A percentile compares a stretch with the other conserved stretches of the same genome.
Conservation (phyloP, 345 rosid genomes). For the Microthlaspi erraticum region DNA sequence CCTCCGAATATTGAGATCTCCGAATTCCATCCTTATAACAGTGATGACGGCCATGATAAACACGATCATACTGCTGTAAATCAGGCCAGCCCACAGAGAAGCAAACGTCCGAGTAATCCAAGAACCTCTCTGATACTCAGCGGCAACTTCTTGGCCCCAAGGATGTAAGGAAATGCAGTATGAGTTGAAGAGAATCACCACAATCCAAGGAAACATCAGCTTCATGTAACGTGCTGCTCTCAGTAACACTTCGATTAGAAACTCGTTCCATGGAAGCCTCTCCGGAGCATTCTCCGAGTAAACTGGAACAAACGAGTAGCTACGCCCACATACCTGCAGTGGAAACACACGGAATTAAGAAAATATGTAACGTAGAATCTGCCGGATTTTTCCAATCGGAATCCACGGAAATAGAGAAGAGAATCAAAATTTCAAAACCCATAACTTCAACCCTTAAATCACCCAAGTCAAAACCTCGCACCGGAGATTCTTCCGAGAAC, state of each 20-base stretch:
- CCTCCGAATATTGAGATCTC: neutral
- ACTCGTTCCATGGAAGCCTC: constrained; percentile 30
- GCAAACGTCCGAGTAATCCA: neutral
- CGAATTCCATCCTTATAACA: neutral
- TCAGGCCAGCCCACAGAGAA: neutral
- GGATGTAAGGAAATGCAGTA: constrained; percentile 11
- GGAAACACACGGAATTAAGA: neutral
- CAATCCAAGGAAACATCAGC: constrained; percentile 15
- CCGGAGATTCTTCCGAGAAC: too few species aligned
- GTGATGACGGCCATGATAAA: neutral
- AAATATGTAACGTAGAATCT: too few species aligned
- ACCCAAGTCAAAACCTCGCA: neutral
- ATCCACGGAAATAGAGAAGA: too few species aligned
- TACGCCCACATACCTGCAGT: constrained; percentile 29
- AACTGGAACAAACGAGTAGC: constrained; percentile 17
- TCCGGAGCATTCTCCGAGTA: constrained; percentile 39
- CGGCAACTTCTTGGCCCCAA: neutral
- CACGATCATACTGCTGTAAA: neutral
- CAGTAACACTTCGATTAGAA: neutral
- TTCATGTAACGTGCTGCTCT: constrained; percentile 3
- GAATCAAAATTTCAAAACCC: neutral
- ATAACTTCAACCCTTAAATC: neutral
- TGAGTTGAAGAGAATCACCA: constrained; percentile 22
- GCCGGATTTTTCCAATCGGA: too few species aligned
- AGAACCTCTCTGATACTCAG: neutral